phyloP scores from a whole-genome alignment of 2,329 filamentous ascomycete genomes.

The Fusarium sp. region DNA sequence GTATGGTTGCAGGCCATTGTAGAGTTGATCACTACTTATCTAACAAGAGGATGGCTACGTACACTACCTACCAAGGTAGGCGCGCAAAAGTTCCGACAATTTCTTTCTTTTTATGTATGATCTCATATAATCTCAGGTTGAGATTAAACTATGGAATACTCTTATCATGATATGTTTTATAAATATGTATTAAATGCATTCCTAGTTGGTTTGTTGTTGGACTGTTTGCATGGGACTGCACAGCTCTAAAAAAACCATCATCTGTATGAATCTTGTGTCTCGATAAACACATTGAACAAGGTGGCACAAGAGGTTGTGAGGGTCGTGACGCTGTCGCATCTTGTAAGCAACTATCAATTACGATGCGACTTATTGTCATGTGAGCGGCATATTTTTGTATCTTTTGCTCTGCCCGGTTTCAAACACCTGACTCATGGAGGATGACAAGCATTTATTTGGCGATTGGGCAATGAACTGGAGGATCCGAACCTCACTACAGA shows the following conservation, averaged over 20 bases:
- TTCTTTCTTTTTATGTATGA: no score
- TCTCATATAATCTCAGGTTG: no score
- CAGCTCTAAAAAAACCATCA: constrained; percentile 15
- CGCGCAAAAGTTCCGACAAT: no score
- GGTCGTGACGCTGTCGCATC: constrained; percentile 8
- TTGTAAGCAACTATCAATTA: constrained; percentile 2
- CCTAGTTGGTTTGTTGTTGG: no score
- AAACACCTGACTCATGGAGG: constrained; percentile 28
- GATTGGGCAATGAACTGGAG: constrained; percentile 31
- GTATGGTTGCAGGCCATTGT: not conserved
- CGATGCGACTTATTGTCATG: constrained; percentile 2
- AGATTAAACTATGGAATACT: no score
- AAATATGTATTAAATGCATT: no score
- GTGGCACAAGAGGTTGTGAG: constrained; percentile 29
- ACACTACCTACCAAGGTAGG: not conserved
- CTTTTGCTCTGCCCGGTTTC: not conserved
- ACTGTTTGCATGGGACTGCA: no score
- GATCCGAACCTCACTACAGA: constrained; percentile 16
- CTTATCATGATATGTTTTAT: no score
- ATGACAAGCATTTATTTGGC: constrained; percentile 33
- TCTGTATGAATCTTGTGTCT: constrained; percentile 30
- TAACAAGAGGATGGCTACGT: not conserved
- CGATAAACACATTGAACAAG: not conserved
- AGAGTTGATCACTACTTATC: constrained; percentile 23
- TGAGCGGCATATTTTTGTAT: constrained; percentile 1